Evolutionary conservation across 768 basidiomycete genomes (phyloP).

Genomic region (Psilocybe cyanescens): DNA sequence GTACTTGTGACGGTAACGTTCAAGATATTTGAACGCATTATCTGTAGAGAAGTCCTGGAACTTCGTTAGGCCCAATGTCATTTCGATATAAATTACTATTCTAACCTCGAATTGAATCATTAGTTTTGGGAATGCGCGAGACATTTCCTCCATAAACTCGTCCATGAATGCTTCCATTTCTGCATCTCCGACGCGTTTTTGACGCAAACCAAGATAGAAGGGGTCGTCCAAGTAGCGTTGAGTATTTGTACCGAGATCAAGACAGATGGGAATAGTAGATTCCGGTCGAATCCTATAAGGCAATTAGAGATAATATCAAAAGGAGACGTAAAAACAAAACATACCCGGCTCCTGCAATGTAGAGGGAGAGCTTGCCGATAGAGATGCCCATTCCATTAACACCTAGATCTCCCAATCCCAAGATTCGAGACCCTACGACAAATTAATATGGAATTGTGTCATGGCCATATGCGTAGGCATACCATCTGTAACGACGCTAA

Average conservation of each 20-base stretch:
- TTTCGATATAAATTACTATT: neutral
- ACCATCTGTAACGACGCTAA: conserved; percentile 93
- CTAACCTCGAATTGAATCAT: conserved; percentile 84
- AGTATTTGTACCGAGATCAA: conserved; percentile 92
- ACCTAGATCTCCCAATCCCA: conserved; percentile 86
- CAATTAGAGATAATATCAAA: neutral
- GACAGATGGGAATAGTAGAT: conserved; percentile 80
- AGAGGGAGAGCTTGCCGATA: conserved; percentile 91
- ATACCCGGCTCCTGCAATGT: conserved; percentile 89
- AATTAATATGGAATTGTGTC: conserved; percentile 19
- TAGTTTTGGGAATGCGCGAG: conserved; percentile 72
- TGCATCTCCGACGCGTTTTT: conserved; percentile 62
- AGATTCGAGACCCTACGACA: conserved; percentile 74
- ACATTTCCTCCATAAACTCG: conserved; percentile 89
- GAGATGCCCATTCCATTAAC: conserved; percentile 88
- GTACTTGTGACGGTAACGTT: conserved; percentile 74
- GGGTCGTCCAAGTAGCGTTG: conserved; percentile 81
- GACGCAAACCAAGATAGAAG: conserved; percentile 85
- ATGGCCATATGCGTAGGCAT: conserved; percentile 21
- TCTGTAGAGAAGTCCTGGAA: conserved; percentile 88
- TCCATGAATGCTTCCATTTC: conserved; percentile 88
- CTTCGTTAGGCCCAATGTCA: neutral
- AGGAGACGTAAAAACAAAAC: conserved; percentile 18
- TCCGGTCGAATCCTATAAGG: conserved; percentile 67
- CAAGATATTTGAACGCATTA: conserved; percentile 86